Evolutionary conservation across 768 basidiomycete genomes (phyloP).

Genomic region (Hygrocybe punicea): DNA sequence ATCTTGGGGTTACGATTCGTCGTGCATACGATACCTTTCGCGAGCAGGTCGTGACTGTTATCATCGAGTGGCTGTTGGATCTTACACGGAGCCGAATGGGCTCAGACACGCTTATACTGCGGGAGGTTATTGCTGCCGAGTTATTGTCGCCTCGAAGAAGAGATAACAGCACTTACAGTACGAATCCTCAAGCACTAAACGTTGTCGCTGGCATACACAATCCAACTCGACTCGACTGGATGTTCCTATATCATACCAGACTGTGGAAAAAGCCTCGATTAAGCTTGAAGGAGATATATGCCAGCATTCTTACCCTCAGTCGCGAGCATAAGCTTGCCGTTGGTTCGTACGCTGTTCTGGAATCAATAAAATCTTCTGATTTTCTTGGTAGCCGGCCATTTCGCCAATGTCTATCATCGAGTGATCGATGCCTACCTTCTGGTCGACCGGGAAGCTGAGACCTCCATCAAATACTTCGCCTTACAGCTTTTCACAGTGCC

Average conservation of each 20-base stretch:
- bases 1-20: conserved; percentile 86
- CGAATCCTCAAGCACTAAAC: conserved; percentile 37
- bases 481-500: conserved; percentile 92
- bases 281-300: conserved; percentile 79
- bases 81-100: conserved; percentile 70
- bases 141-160: conserved; percentile 59
- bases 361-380: neutral
- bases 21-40: conserved; percentile 84
- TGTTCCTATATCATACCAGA: conserved; percentile 77
- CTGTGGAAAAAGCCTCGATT: conserved; percentile 84
- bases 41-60: conserved; percentile 77
- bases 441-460: conserved; percentile 91
- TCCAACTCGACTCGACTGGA: conserved; percentile 64
- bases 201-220: conserved; percentile 45
- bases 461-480: conserved; percentile 90
- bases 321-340: conserved; percentile 72
- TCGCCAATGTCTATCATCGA: conserved; percentile 79
- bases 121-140: conserved; percentile 70
- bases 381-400: conserved; percentile 61
- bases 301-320: conserved; percentile 66
- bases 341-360: conserved; percentile 47
- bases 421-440: conserved; percentile 90
- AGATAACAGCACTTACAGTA: conserved; percentile 44
- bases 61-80: conserved; percentile 85
- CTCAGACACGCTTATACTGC: conserved; percentile 60